Percentiles rank a stretch among this genome's conserved stretches.
phyloP scores from a whole-genome alignment of 139 green algal species.

The Haematococcus sp. region DNA sequence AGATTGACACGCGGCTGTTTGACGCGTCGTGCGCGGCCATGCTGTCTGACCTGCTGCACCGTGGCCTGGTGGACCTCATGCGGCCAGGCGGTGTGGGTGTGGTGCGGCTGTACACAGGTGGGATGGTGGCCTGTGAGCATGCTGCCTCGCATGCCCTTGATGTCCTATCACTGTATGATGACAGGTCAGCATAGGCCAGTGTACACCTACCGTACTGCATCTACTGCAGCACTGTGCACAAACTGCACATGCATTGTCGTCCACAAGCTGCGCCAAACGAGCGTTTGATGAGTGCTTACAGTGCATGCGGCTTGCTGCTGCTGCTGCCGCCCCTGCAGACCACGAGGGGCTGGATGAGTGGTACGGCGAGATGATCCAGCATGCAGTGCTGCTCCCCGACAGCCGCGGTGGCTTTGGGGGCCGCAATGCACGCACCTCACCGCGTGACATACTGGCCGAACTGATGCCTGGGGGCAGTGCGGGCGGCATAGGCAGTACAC shows the following conservation, averaged over 20 bases:
- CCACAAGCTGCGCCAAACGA: too few relatives aligned
- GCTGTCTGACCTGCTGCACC: constrained; percentile 5
- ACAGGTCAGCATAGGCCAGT: too few relatives aligned
- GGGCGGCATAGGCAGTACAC: too few relatives aligned
- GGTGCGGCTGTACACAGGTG: constrained; percentile 14
- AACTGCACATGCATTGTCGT: too few relatives aligned
- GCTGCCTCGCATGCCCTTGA: neutral
- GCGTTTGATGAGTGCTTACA: too few relatives aligned
- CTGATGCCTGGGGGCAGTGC: too few relatives aligned
- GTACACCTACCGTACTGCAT: too few relatives aligned
- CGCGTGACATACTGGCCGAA: too few relatives aligned
- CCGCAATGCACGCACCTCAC: too few relatives aligned
- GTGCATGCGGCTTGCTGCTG: too few relatives aligned
- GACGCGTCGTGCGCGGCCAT: neutral
- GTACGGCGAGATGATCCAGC: constrained; percentile 9
- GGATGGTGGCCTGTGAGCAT: neutral
- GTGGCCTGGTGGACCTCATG: constrained; percentile 12
- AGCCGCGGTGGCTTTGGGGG: too few relatives aligned
- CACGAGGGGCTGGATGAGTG: constrained; percentile 20
- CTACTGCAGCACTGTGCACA: too few relatives aligned
- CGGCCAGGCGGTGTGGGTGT: constrained; percentile 11
- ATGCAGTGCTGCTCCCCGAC: neutral
- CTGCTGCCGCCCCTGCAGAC: neutral
- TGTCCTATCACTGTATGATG: constrained; percentile 4
- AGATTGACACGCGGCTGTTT: constrained; percentile 9